Base-by-base conservation (phyloP, 108 stramenopile genomes). In the Nannochloropsis oceanica region DNA sequence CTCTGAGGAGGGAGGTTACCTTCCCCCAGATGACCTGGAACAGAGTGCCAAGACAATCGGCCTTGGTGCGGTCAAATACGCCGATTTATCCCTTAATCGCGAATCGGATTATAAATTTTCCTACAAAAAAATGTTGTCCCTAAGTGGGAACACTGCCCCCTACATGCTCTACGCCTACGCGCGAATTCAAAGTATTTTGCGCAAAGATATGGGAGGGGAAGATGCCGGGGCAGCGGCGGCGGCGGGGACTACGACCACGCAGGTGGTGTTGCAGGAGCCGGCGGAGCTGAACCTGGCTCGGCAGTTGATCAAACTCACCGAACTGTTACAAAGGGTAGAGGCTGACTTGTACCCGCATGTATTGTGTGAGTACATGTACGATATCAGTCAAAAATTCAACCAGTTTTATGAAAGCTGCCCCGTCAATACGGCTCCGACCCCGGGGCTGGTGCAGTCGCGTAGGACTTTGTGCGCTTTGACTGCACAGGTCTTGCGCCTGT, bases 151-250 rank as follows among this genome's bases (percentile, higher is more conserved):
- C 86, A 91, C 91, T 3, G 91, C 91, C 0, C 91, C 91, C 20
- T 91, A 90, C 87, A 91, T 91, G 91, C 86, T 91, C 25, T 91
- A 91, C 87, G 91, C 91, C 44, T 91, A 90, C 82, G 91, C 88
- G 25, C 87, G 91, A 12, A 82, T 91, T 20, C 90, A 89, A 84
- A 89, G 90, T 44, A 34, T 25, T 10, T 27, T 79, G 7, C 25
- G 44, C 14, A 50, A 44, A 84, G 87, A 83, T 43, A 87, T 84
- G 20, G 85, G 84, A 80, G 81, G 84, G 25, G 87, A 89, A 84
- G 87, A 84, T 13, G 34, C 34, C 34, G 34, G 34, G 34, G 79
- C 42, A 8, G 86, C 84, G 14, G 87, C 86, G 13, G 84, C 85
- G 11, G 86, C 83, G 9, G 88, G 73, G 42, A 27, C 82, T 25